Base-by-base conservation (phyloP, 225 moss, liverwort and hornwort species). In the Bryoerythrophyllum caledonicum region DNA sequence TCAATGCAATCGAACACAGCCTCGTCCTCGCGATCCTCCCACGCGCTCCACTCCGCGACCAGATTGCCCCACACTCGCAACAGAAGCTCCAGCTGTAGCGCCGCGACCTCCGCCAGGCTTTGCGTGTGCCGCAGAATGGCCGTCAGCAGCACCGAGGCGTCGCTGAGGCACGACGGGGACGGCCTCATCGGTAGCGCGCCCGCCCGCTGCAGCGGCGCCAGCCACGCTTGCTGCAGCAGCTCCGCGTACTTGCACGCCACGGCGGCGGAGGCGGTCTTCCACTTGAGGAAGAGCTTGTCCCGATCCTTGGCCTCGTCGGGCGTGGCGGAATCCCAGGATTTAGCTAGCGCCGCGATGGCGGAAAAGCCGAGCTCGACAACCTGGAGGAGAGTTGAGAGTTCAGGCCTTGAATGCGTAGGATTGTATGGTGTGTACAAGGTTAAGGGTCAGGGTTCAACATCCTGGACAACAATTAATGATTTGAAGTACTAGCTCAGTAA, bases 311-410 rank as follows among this genome's bases (percentile, higher is more conserved):
- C 83, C 78, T 89, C 87, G 61, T 89, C 90, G 65, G 90, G 90
- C 80, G 87, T 86, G 55, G 90, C 87, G 83, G 72, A 70, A 38
- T 89, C 67, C 94, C 94, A 94, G 65, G 94, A 87, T 81, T 90
- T 92, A 17, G 90, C 91, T 60, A 94, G 86, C 30, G 91, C 90
- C 34, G 94, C 91, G 34, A 94, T 84, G 24, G 91, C 89, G 66
- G 89, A 84, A 64, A 94, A 90, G 30, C 94, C 94, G 74, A 94
- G 82, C 78, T 94, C 94, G 55, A 92, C 94, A 70, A 89, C 87
- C 94, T 94, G 81, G 56, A 44, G 14, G 15, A 15, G 14, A 43
- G 4, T 44, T 44, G 44, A 15, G 15, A 44, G 44, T 44, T 14
- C 15, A 44, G 14, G 14, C 15, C 15, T 3, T 44, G 44, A 13